phyloP scores from a whole-genome alignment of 2,329 filamentous ascomycete species.

The Diplodia scrobiculata region DNA sequence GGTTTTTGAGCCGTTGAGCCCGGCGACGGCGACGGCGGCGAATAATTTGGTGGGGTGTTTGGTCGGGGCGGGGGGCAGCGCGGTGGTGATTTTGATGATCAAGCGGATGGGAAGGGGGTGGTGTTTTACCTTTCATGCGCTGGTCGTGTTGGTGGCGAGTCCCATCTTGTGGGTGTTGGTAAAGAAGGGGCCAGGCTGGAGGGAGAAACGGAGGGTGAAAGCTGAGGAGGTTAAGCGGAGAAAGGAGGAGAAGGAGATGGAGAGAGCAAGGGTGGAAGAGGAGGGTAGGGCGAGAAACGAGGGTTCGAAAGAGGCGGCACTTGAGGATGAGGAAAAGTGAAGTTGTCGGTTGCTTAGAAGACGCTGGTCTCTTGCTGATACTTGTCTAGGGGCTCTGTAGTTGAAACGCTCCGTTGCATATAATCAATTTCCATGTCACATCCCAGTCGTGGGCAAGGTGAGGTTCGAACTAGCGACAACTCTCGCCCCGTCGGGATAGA shows the following conservation, averaged over 20 bases:
- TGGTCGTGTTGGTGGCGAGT: slow-evolving; percentile 44
- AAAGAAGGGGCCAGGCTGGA: slow-evolving; percentile 48
- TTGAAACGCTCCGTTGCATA: too few species aligned
- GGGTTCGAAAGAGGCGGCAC: neutral
- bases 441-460: too few species aligned
- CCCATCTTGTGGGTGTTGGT: slow-evolving; percentile 49
- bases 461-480: too few species aligned
- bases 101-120: slow-evolving; percentile 48
- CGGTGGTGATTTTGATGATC: slow-evolving; percentile 48
- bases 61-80: slow-evolving; percentile 44
- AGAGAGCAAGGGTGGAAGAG: neutral
- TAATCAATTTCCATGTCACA: too few species aligned
- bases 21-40: slow-evolving; percentile 44
- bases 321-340: neutral
- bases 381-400: too few species aligned
- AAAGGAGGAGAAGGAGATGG: slow-evolving; percentile 7
- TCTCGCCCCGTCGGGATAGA: too few species aligned
- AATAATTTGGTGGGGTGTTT: slow-evolving; percentile 40
- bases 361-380: too few species aligned
- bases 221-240: slow-evolving; percentile 34
- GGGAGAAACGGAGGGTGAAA: slow-evolving; percentile 45
- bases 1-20: slow-evolving; percentile 39
- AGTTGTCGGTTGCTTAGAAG: too few species aligned
- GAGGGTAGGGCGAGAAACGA: neutral
- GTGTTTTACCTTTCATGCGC: slow-evolving; percentile 52